These are phyloP conservation scores for Candida buenavistaensis DNA, from an alignment of 1,139 yeast species.

Conservation along the genomic window DNA sequence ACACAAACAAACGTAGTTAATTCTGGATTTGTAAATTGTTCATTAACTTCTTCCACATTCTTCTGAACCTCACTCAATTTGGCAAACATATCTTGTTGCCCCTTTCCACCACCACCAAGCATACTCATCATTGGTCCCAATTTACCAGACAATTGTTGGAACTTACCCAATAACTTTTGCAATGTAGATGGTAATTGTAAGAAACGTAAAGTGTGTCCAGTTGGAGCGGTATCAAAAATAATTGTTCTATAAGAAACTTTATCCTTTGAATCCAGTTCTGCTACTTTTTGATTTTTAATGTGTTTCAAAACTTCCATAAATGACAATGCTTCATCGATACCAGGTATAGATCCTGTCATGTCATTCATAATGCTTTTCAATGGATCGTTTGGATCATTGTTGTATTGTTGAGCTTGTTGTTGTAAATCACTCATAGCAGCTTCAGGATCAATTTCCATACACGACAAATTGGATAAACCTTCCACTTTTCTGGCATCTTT, in stretches of 20 bases:
- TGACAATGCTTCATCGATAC: constrained; percentile 95
- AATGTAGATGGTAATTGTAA: constrained; percentile 90
- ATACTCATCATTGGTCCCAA: constrained; percentile 90
- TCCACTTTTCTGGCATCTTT: constrained; percentile 94
- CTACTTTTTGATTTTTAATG: constrained; percentile 69
- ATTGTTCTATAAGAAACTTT: constrained; percentile 68
- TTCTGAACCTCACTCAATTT: constrained; percentile 83
- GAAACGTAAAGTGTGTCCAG: constrained; percentile 95
- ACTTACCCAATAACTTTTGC: constrained; percentile 81
- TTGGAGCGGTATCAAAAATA: constrained; percentile 97
- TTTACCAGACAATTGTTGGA: constrained; percentile 80
- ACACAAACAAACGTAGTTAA: constrained; percentile 96
- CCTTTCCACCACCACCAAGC: constrained; percentile 68
- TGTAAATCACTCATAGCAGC: constrained; percentile 91
- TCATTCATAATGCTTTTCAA: constrained; percentile 79
- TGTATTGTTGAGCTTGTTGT: constrained; percentile 56
- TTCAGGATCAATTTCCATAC: constrained; percentile 98
- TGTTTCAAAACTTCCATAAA: constrained; percentile 98
- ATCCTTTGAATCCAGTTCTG: constrained; percentile 22
- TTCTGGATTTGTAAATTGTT: constrained; percentile 94
- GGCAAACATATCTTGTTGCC: constrained; percentile 75
- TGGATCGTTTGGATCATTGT: constrained; percentile 60
- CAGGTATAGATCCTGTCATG: constrained; percentile 93
- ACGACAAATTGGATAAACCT: constrained; percentile 81
- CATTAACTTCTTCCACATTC: constrained; percentile 83